Conservation (phyloP, 208 protist species). For the Acanthamoeba royreba region DNA sequence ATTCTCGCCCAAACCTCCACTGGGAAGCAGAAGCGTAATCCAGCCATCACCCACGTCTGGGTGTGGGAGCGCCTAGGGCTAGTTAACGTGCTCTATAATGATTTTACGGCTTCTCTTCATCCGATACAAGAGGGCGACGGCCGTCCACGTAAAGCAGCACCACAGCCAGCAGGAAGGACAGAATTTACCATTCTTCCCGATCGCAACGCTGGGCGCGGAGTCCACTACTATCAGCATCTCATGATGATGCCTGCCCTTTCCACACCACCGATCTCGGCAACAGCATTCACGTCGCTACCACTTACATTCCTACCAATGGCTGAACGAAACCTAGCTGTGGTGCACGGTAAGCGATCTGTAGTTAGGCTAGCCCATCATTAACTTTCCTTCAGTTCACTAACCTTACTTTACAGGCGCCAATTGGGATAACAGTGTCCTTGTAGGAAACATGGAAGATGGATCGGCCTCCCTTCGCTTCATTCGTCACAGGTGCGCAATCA, state of each 20-base stretch:
- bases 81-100: background rate
- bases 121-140: background rate
- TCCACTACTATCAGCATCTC: background rate
- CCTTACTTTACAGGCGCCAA: background rate
- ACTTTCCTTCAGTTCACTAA: background rate
- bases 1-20: background rate
- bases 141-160: background rate
- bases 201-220: background rate
- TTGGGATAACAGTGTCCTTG: constrained; percentile 26
- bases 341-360: background rate
- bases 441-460: background rate
- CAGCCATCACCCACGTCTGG: background rate
- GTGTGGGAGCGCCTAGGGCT: background rate
- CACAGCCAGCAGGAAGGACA: background rate
- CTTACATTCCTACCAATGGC: background rate
- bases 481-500: background rate
- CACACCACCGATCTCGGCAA: background rate
- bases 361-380: background rate
- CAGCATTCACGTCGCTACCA: background rate
- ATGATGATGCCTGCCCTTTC: background rate
- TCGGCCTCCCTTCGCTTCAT: constrained; percentile 2
- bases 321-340: background rate
- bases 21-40: background rate
- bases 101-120: background rate
- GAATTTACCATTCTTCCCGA: background rate